A percentile compares a stretch with the other conserved stretches of the same genome.
Evolutionary conservation across 1,284 basidiomycete species (phyloP).

Genomic region (Microbotryomycetes sp.): DNA sequence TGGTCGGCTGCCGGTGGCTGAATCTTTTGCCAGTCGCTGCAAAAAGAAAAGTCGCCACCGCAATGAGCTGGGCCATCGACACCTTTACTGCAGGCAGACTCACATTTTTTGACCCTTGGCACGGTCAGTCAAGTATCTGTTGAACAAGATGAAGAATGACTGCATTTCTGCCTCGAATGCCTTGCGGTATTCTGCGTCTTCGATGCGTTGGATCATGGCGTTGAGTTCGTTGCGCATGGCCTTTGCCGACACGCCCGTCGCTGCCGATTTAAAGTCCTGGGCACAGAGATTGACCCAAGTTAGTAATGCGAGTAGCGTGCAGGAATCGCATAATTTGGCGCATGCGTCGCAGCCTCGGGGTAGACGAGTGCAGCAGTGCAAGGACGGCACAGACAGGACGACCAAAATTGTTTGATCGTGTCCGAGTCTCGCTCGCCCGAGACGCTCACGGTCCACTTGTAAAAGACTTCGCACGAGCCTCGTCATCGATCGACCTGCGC

Average conservation of each 20-base stretch:
- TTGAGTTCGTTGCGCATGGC: conserved; percentile 98
- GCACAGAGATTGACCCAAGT: no score
- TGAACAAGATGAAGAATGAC: conserved; percentile 98
- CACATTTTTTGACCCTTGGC: conserved; percentile 93
- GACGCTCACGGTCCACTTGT: no score
- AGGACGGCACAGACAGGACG: not conserved
- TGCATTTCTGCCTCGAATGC: conserved; percentile 98
- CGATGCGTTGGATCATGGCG: conserved; percentile 72
- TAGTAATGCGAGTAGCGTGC: not conserved
- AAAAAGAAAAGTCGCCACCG: not conserved
- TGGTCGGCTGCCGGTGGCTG: conserved; percentile 88
- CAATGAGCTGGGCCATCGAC: not conserved
- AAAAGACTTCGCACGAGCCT: no score
- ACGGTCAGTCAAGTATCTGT: conserved; percentile 90
- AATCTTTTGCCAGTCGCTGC: conserved; percentile 94
- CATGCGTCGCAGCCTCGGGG: no score
- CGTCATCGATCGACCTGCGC: no score
- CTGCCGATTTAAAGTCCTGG: conserved; percentile 62
- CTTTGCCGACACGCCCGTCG: conserved; percentile 94
- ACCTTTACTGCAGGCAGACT: conserved; percentile 44
- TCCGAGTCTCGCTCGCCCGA: not conserved
- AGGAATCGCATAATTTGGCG: no score
- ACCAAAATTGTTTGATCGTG: not conserved
- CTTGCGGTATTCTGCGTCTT: conserved; percentile 66
- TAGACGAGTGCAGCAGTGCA: not conserved